Percentiles rank a stretch among this genome's conserved stretches.
Conservation (phyloP, 768 basidiomycete genomes). For the Termitomyces sp. region DNA sequence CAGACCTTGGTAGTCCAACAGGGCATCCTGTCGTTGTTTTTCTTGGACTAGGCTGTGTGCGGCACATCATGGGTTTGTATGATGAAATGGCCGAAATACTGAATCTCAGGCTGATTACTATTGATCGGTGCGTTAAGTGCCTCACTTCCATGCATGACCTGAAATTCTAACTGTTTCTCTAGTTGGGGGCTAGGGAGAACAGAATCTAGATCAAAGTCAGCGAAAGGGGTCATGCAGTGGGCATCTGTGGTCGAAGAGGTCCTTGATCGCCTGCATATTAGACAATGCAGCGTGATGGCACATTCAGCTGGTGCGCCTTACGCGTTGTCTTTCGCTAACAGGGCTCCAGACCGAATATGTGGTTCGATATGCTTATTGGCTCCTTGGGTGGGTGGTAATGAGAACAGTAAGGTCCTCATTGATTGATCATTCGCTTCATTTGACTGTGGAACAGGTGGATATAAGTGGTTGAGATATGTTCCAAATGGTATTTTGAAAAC, state of each 20-base stretch:
- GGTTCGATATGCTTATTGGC: slow-evolving; percentile 88
- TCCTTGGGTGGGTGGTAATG: slow-evolving; percentile 93
- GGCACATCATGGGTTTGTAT: slow-evolving; percentile 91
- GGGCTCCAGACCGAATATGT: slow-evolving; percentile 63
- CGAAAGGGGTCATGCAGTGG: slow-evolving; percentile 87
- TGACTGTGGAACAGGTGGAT: slow-evolving; percentile 48
- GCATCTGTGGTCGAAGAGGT: slow-evolving; percentile 87
- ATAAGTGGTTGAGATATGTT: slow-evolving; percentile 96
- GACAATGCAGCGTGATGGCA: slow-evolving; percentile 84
- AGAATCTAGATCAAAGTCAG: slow-evolving; percentile 57
- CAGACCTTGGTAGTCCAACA: slow-evolving; percentile 82
- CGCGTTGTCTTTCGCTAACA: slow-evolving; percentile 82
- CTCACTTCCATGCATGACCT: not conserved
- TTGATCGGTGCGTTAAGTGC: slow-evolving; percentile 66
- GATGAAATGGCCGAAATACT: slow-evolving; percentile 93
- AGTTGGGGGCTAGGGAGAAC: slow-evolving; percentile 95
- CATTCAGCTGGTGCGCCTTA: slow-evolving; percentile 96
- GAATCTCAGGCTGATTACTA: slow-evolving; percentile 84
- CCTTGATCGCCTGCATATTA: slow-evolving; percentile 71
- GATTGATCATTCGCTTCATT: slow-evolving; percentile 4
- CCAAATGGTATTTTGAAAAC: slow-evolving; percentile 91
- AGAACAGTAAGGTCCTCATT: slow-evolving; percentile 58
- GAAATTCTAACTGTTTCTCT: slow-evolving; percentile 12
- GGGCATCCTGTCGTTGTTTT: slow-evolving; percentile 90
- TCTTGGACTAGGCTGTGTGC: slow-evolving; percentile 89